A percentile compares a stretch with the other conserved stretches of the same genome.
Conservation (phyloP, 192 early-diverging fungal species). For the Helicostylum pulchrum region DNA sequence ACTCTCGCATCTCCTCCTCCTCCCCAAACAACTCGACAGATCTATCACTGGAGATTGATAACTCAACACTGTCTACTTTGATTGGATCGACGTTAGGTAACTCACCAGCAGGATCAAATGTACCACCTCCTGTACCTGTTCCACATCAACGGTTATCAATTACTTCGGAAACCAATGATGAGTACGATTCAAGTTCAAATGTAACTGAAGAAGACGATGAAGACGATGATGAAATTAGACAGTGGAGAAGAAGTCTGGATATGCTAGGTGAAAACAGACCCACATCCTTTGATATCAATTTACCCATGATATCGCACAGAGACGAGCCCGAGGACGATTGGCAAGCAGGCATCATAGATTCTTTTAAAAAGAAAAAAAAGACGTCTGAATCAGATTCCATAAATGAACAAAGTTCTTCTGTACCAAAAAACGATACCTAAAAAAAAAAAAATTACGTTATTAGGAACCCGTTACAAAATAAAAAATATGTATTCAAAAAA, state of each 20-base stretch:
- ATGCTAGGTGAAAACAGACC: background rate
- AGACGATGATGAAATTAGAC: background rate
- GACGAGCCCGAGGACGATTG: constrained; percentile 2
- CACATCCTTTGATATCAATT: constrained; percentile 1
- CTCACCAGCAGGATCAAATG: background rate
- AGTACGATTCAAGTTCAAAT: background rate
- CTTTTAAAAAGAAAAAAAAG: background rate
- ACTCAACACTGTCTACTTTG: constrained; percentile 1
- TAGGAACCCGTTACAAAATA: too few species aligned
- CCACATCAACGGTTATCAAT: too few species aligned
- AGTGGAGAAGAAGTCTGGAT: background rate
- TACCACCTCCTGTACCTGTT: constrained; percentile 6
- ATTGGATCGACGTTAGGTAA: constrained; percentile 5
- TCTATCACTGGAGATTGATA: constrained; percentile 12
- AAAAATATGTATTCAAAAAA: too few species aligned
- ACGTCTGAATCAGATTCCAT: too few species aligned
- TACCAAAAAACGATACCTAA: too few species aligned
- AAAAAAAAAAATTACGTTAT: too few species aligned
- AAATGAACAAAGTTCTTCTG: too few species aligned
- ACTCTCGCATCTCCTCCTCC: background rate
- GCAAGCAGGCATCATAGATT: background rate
- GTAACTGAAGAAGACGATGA: background rate
- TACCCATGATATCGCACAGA: background rate
- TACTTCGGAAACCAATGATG: too few species aligned
- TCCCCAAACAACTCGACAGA: constrained; percentile 4